phyloP scores from a whole-genome alignment of 345 rosid genomes.

The Sisymbrium altissimum region DNA sequence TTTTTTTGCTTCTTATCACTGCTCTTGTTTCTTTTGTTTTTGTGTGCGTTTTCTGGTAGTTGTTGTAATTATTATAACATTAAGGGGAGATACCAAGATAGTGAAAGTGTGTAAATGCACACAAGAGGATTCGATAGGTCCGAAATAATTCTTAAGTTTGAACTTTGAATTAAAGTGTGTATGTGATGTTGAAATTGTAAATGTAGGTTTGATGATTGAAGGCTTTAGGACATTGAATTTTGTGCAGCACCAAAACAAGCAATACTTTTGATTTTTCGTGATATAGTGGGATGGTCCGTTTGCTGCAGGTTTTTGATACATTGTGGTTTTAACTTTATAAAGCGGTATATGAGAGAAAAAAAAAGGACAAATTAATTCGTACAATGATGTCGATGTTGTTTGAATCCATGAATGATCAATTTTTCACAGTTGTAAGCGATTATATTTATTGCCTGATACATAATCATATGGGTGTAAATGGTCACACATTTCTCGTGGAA shows the following conservation, averaged over 20 bases:
- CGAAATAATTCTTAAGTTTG: background rate
- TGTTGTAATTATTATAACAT: conserved; percentile 5
- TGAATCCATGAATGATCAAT: background rate
- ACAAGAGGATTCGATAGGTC: conserved; percentile 4
- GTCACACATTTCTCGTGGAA: background rate
- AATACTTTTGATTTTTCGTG: conserved; percentile 22
- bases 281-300: background rate
- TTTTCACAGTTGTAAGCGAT: background rate
- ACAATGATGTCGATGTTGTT: conserved; percentile 6
- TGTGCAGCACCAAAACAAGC: conserved; percentile 32
- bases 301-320: conserved; percentile 2
- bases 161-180: conserved; percentile 8
- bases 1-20: background rate
- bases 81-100: conserved; percentile 12
- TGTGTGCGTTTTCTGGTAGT: conserved; percentile 11
- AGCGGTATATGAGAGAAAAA: background rate
- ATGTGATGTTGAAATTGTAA: conserved; percentile 7
- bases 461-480: background rate
- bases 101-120: conserved; percentile 26
- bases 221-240: conserved; percentile 29
- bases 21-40: background rate
- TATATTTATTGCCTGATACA: background rate
- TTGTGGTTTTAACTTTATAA: conserved; percentile 1
- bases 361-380: background rate
- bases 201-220: conserved; percentile 32